Conservation (phyloP, 2,329 filamentous ascomycete genomes). For the Aotearoamyces nothofagi region DNA sequence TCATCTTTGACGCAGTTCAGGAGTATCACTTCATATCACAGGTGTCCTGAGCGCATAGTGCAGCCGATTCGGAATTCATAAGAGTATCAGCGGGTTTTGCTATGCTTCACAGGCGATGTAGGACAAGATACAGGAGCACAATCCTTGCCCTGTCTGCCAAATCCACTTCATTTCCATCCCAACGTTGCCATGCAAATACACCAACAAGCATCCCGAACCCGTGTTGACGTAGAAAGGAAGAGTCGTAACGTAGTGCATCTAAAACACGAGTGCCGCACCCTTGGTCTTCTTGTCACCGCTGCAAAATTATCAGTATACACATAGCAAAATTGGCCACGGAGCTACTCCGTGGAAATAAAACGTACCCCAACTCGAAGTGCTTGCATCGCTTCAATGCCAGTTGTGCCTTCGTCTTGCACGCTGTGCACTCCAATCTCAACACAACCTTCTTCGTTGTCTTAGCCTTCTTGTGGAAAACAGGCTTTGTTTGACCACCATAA, state of each 20-base stretch:
- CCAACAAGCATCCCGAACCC: constrained; percentile 2
- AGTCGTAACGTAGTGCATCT: constrained; percentile 47
- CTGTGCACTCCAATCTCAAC: constrained; percentile 91
- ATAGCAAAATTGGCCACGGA: constrained; percentile 1
- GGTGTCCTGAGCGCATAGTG: too few relatives aligned
- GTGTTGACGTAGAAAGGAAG: constrained; percentile 1
- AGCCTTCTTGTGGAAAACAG: constrained; percentile 99
- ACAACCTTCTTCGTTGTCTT: constrained; percentile 99
- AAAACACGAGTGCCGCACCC: constrained; percentile 99
- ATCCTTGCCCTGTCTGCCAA: constrained; percentile 9
- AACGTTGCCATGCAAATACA: constrained; percentile 14
- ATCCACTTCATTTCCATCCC: constrained; percentile 12
- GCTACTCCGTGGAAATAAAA: constrained; percentile 16
- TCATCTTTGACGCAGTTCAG: too few relatives aligned
- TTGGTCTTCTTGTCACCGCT: constrained; percentile 99
- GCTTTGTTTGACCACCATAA: constrained; percentile 99
- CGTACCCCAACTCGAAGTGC: constrained; percentile 99
- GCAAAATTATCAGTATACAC: constrained; percentile 11
- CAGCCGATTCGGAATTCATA: too few relatives aligned
- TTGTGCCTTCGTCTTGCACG: constrained; percentile 97
- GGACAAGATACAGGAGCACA: constrained; percentile 16
- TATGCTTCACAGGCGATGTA: constrained; percentile 15
- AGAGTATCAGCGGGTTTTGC: constrained; percentile 17
- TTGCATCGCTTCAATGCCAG: constrained; percentile 99
- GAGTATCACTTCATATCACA: too few relatives aligned